Evolutionary conservation across 1,284 basidiomycete genomes (phyloP).

Genomic region (Golubevia sp.): DNA sequence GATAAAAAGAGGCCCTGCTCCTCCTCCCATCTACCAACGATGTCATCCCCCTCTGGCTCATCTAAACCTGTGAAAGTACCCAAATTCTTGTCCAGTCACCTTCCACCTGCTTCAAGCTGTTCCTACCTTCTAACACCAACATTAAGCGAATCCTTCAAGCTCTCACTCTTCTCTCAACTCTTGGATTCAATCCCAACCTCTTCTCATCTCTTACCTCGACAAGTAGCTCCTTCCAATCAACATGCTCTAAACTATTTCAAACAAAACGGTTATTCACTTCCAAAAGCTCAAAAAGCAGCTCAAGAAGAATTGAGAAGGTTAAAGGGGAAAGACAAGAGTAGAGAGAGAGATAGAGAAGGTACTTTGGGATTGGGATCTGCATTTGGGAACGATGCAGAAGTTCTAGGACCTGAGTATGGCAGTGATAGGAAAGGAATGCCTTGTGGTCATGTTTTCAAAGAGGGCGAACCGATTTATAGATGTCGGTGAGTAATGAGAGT

Average conservation of each 20-base stretch:
- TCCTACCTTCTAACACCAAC: neutral
- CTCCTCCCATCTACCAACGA: too few species aligned
- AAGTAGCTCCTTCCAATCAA: conserved; percentile 17
- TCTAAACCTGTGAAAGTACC: too few species aligned
- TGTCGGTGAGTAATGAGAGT: conserved; percentile 40
- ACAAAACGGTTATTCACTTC: conserved; percentile 31
- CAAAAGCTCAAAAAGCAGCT: conserved; percentile 38
- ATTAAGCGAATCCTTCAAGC: neutral
- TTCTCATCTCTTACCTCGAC: conserved; percentile 24
- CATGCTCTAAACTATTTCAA: conserved; percentile 27
- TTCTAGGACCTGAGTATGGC: conserved; percentile 39
- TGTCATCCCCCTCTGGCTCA: too few species aligned
- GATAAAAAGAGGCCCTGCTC: too few species aligned
- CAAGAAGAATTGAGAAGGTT: conserved; percentile 7
- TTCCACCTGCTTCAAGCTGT: neutral
- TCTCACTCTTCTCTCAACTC: conserved; percentile 9
- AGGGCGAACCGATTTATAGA: conserved; percentile 58
- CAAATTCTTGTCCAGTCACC: neutral
- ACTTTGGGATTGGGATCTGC: neutral
- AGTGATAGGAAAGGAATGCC: conserved; percentile 51
- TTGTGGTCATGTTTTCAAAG: conserved; percentile 56
- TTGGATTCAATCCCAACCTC: conserved; percentile 21
- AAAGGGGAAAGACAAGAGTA: conserved; percentile 30
- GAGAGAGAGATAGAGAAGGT: conserved; percentile 19
- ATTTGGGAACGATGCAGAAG: conserved; percentile 11